Conservation (phyloP, 2,329 filamentous ascomycete species). For the Malbranchea cinnamomea region DNA sequence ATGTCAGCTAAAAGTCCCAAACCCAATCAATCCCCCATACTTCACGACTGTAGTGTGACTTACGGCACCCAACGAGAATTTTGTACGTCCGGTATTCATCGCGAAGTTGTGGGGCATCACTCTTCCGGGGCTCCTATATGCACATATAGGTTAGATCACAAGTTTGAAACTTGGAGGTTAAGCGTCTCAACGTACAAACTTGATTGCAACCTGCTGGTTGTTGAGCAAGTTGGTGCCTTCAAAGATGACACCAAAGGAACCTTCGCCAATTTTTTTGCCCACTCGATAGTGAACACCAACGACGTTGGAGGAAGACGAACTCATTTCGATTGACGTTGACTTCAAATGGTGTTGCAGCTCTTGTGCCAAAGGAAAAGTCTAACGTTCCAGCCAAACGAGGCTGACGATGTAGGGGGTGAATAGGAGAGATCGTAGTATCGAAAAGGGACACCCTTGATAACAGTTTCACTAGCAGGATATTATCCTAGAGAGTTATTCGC, state of each 20-base stretch:
- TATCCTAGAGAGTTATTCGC: no score
- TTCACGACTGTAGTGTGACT: slow-evolving; percentile 34
- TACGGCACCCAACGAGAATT: slow-evolving; percentile 96
- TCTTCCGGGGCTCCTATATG: slow-evolving; percentile 91
- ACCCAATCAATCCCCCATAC: not conserved
- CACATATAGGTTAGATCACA: slow-evolving; percentile 11
- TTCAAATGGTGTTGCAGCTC: slow-evolving; percentile 4
- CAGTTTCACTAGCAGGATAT: no score
- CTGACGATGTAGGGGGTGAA: no score
- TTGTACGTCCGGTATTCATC: slow-evolving; percentile 99
- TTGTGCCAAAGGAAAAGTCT: not conserved
- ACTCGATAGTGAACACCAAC: slow-evolving; percentile 98
- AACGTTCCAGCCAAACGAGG: no score
- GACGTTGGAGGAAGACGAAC: slow-evolving; percentile 85
- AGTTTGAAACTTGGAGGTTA: not conserved
- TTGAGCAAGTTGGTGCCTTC: slow-evolving; percentile 97
- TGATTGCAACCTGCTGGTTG: slow-evolving; percentile 98
- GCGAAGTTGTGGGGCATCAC: slow-evolving; percentile 89
- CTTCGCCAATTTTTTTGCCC: slow-evolving; percentile 98
- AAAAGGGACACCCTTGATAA: no score
- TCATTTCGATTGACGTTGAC: slow-evolving; percentile 45
- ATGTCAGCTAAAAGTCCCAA: slow-evolving; percentile 20
- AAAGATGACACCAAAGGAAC: slow-evolving; percentile 96
- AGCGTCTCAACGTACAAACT: slow-evolving; percentile 60
- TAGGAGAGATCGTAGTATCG: no score